These are phyloP conservation scores for Talaromyces islandicus DNA, from an alignment of 2,329 filamentous ascomycete genomes.

Conservation along the genomic window DNA sequence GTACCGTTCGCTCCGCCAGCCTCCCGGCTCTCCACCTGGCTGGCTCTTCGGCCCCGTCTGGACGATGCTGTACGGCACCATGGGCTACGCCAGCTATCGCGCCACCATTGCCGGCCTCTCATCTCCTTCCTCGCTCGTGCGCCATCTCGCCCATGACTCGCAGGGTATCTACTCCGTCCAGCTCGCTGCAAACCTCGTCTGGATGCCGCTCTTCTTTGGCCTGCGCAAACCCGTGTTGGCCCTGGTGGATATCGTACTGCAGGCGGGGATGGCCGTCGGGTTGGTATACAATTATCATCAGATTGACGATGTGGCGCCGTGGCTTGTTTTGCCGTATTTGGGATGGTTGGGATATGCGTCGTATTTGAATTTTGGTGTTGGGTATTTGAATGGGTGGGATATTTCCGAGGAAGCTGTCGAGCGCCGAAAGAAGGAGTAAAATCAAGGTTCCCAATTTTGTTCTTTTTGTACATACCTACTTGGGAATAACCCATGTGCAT, in stretches of 20 bases:
- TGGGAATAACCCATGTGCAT: no score
- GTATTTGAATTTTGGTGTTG: constrained; percentile 68
- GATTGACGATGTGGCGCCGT: constrained; percentile 67
- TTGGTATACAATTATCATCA: constrained; percentile 70
- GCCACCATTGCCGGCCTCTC: constrained; percentile 60
- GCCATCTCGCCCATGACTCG: constrained; percentile 57
- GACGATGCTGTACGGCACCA: constrained; percentile 58
- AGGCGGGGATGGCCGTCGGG: constrained; percentile 67
- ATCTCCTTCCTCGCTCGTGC: constrained; percentile 51
- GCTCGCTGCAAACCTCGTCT: constrained; percentile 75
- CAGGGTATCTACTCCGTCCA: constrained; percentile 81
- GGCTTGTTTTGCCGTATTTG: constrained; percentile 73
- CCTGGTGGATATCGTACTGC: constrained; percentile 65
- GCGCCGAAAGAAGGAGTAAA: constrained; percentile 5
- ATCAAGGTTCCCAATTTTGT: background rate
- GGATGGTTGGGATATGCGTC: constrained; percentile 83
- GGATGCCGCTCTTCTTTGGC: constrained; percentile 93
- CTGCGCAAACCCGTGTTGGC: constrained; percentile 67
- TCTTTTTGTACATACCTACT: background rate
- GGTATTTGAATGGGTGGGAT: constrained; percentile 64
- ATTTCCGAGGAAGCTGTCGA: constrained; percentile 28
- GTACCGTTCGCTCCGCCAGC: constrained; percentile 36
- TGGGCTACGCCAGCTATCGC: constrained; percentile 85
- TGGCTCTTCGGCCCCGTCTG: constrained; percentile 56
- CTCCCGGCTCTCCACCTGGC: constrained; percentile 51